Base-by-base conservation (phyloP, 306 rosid genomes). In the Cicer pinnatifidum region DNA sequence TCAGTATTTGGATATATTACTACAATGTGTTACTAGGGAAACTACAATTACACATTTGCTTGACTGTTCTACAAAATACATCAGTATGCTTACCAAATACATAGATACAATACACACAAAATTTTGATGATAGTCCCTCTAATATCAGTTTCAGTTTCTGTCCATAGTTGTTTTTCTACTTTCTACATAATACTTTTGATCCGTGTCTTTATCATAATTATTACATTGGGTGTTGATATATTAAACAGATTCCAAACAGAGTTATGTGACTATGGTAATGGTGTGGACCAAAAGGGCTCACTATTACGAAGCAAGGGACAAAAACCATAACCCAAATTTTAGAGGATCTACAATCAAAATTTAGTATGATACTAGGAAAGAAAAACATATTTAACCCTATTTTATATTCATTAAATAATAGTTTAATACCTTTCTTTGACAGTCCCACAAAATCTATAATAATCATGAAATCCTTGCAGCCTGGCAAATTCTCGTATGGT, bases 391-490 rank as follows among this genome's bases (percentile, higher is more conserved):
- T 15, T 66, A 67, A 57, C 15, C 37, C 48, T 28, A 33, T 20
- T 50, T 53, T 67, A 46, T 15, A 6, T 37, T 61, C 12, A 72
- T 37, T 48, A 37, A 60, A 72, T 39, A 67, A 46, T 63, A n/a
- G 64, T 20, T 76, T 61, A 65, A 11, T 81, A 88, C 97, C 99
- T 94, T 76, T 78, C 73, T 83, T 83, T 94, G 72, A 91, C 81
- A 4, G 88, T 82, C 45, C 99, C 99, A 67, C 78, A 66, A 80
- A 89, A 89, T 78, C 82, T 82, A 75, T 91, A 91, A 72, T 90
- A 89, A 82, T 94, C 99, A 33, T 92, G 99, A 79, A 94, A 94
- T 23, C 99, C 99, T 78, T 89, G 99, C 82, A 94, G 75, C 80
- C 99, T 86, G 57, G 99, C 97, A 75, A 67, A 83, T 86, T 94